Base-by-base conservation (phyloP, 257 asterid genomes). In the Plantago major region DNA sequence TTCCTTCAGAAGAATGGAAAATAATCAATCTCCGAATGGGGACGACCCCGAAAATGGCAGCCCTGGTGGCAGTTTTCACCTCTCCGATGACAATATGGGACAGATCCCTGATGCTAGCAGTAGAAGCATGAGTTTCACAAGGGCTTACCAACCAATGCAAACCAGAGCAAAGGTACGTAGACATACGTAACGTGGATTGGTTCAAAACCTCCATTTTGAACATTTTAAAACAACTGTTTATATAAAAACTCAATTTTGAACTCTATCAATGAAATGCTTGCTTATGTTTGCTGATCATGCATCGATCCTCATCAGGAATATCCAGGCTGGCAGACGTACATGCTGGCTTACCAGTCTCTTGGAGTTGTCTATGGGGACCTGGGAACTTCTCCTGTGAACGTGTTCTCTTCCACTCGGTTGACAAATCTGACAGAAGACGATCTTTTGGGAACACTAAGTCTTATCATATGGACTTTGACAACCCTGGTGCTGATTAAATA, bases 291-390 rank as follows among this genome's bases (percentile, higher is more conserved):
- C 11, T 52, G 28, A n/a, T 61, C 30, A 57, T 16, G 26, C 26
- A 22, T 48, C 18, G 37, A 46, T 46, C 40, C 16, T 11, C 42
- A 56, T 26, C 76, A 82, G 86, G 69, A 80, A 54, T 80, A 80
- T 72, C 70, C 80, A 47, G 44, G 72, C 62, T 55, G 62, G 83
- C 80, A 80, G 42, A 87, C 82, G 1, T 7, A 82, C 37, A 0
- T 82, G 46, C 44, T 82, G 73, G 94, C 90, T 12, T 87, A 81
- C 76, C 94, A 87, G 65, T 82, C 93, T 14, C 83, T 84, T 2
- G 94, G 90, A 65, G 82, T 82, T 10, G 94, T 84, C 6, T 84
- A 80, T 17, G 95, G 94, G 54, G 95, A 87, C 74, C 76, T 87
- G 48, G 90, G 85, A 38, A 87, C 95, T 44, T 84, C 94, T 22